A percentile compares a stretch with the other conserved stretches of the same genome.
phyloP scores from a whole-genome alignment of 768 basidiomycete genomes.

The Pleurotus eryngii region DNA sequence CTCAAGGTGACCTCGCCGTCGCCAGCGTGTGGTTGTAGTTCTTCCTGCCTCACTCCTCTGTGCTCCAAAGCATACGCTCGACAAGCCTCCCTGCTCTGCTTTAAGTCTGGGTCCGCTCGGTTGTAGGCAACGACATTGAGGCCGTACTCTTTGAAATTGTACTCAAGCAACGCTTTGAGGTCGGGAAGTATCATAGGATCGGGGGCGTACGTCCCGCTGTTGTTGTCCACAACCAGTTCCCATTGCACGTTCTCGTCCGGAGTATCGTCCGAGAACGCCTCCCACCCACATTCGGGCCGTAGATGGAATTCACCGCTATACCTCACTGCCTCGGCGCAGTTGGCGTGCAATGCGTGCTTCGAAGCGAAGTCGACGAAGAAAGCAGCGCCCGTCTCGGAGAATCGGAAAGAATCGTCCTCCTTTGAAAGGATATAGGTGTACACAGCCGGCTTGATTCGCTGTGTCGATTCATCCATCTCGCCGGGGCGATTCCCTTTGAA shows the following conservation, averaged over 20 bases:
- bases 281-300: conserved; percentile 68
- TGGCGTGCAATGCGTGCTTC: conserved; percentile 83
- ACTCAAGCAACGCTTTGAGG: conserved; percentile 60
- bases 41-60: conserved; percentile 57
- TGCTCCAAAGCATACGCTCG: conserved; percentile 58
- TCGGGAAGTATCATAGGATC: conserved; percentile 57
- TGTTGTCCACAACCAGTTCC: conserved; percentile 86
- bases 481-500: conserved; percentile 36
- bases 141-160: conserved; percentile 61
- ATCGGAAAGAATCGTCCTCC: conserved; percentile 73
- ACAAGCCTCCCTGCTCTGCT: conserved; percentile 62
- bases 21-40: conserved; percentile 59
- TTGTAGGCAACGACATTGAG: conserved; percentile 54
- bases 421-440: conserved; percentile 84
- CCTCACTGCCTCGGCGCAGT: conserved; percentile 62
- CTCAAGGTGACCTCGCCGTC: conserved; percentile 54
- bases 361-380: conserved; percentile 86
- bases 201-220: conserved; percentile 82
- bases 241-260: conserved; percentile 59
- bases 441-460: conserved; percentile 73
- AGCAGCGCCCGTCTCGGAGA: conserved; percentile 84
- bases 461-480: conserved; percentile 9
- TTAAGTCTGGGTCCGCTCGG: conserved; percentile 51
- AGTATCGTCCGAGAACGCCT: conserved; percentile 50
- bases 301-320: conserved; percentile 82